Base-by-base conservation (phyloP, 441 rosid genomes). In the Euphorbia corollata region DNA sequence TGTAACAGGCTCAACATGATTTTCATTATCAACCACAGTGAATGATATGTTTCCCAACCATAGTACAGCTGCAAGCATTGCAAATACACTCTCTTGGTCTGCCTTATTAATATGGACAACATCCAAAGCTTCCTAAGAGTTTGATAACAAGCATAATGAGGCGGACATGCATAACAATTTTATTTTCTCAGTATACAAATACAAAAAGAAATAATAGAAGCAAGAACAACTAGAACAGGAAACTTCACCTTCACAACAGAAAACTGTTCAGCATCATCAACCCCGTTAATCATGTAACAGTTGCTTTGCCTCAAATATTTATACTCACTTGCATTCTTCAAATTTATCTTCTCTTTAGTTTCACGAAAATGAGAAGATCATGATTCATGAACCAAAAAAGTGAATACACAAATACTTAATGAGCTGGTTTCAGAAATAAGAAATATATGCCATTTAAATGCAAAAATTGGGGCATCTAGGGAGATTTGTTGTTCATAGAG, bases 11-110 rank as follows among this genome's bases (percentile, higher is more conserved):
- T 90, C 96, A 69, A 88, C 95, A 73, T 95, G 99, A 80, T 90
- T 88, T 83, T 95, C 99, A 79, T 85, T 92, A 83, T 95, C 98
- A 77, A 88, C 79, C 61, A 85, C 67, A 10, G 84, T 65, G 80
- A 95, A 90, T 19, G 91, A 84, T 75, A 90, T 77, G 73, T 95
- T 86, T 82, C 99, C 99, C 68, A 95, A 78, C 96, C 99, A 95
- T 64, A 95, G 61, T 18, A 95, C 98, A 50, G 98, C 97, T 71
- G 99, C 86, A 74, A 95, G 96, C 96, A 92, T 90, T 66, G 97
- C 86, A 69, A 91, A 95, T 8, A 86, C 97, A 81, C 87, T 88
- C 68, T 95, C 98, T 73, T 95, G 99, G 81, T 95, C 96, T 80
- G 90, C 98, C 84, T 86, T 85, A 86, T 88, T 86, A 67, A 92